phyloP scores from a whole-genome alignment of 163 green algal genomes.

The Scenedesmus sp. region DNA sequence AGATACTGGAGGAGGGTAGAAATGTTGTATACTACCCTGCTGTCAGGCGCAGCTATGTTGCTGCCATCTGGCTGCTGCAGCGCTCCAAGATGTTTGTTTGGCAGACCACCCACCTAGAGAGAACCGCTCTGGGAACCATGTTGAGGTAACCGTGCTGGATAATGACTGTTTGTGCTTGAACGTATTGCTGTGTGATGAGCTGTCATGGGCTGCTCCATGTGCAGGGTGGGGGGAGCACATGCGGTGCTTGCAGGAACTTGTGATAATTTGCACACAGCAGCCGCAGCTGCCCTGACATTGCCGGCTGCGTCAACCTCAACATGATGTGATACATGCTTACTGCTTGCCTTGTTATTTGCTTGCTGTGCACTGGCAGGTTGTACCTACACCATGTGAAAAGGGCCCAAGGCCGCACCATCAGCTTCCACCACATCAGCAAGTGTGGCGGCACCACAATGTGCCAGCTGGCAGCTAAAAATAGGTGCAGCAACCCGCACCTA shows the following conservation, averaged over 20 bases:
- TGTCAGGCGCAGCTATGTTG: constrained; percentile 42
- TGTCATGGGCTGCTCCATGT: neutral
- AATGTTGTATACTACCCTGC: constrained; percentile 11
- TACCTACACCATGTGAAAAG: constrained; percentile 19
- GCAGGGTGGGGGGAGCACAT: neutral
- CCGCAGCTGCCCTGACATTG: neutral
- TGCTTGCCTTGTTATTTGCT: neutral
- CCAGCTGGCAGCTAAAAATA: constrained; percentile 42
- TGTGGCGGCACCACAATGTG: constrained; percentile 52
- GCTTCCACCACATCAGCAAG: constrained; percentile 52
- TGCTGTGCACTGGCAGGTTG: neutral
- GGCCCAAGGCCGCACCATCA: constrained; percentile 24
- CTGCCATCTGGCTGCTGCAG: constrained; percentile 39
- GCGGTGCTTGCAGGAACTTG: neutral
- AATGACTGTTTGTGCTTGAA: too few relatives aligned
- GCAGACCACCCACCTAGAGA: constrained; percentile 19
- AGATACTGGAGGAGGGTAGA: neutral
- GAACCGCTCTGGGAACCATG: constrained; percentile 11
- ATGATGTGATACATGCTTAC: neutral
- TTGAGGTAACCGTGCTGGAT: constrained; percentile 1
- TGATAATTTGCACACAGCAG: neutral
- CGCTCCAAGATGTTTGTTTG: constrained; percentile 25
- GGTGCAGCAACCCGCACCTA: constrained; percentile 44
- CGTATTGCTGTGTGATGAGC: too few relatives aligned
- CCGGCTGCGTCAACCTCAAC: too few relatives aligned